A percentile compares a stretch with the other conserved stretches of the same genome.
These are phyloP conservation scores for Arachnopeziza araneosa DNA, from an alignment of 2,329 filamentous ascomycete genomes.

Conservation along the genomic window DNA sequence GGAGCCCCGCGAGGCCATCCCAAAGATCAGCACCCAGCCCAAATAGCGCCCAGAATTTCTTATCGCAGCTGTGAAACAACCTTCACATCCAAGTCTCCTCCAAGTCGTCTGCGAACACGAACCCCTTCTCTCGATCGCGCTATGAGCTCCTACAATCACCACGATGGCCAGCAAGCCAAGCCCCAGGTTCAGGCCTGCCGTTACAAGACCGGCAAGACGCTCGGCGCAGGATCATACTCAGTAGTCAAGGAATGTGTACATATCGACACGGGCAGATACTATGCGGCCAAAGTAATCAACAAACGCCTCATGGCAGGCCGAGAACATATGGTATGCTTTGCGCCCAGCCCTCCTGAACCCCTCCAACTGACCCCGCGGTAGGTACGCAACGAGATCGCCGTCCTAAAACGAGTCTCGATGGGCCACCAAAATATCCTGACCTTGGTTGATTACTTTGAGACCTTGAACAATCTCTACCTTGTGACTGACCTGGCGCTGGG, in stretches of 20 bases:
- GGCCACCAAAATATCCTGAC: conserved; percentile 98
- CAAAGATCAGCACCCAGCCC: too few relatives aligned
- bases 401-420: conserved; percentile 97
- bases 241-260: conserved; percentile 99
- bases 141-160: conserved; percentile 23
- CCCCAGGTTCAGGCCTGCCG: conserved; percentile 76
- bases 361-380: conserved; percentile 32
- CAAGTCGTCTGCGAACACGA: background rate
- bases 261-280: conserved; percentile 95
- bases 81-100: background rate
- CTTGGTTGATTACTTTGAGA: conserved; percentile 98
- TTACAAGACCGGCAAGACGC: conserved; percentile 97
- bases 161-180: conserved; percentile 22
- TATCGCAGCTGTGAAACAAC: background rate
- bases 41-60: background rate
- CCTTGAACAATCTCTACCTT: conserved; percentile 98
- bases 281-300: conserved; percentile 99
- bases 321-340: conserved; percentile 80
- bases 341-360: background rate
- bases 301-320: conserved; percentile 95
- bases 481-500: conserved; percentile 95
- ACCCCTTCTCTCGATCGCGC: conserved; percentile 1
- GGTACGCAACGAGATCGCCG: conserved; percentile 97
- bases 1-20: too few relatives aligned
- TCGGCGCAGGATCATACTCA: conserved; percentile 94